Conservation (phyloP, 192 early-diverging fungal genomes). For the Linderina pennispora region DNA sequence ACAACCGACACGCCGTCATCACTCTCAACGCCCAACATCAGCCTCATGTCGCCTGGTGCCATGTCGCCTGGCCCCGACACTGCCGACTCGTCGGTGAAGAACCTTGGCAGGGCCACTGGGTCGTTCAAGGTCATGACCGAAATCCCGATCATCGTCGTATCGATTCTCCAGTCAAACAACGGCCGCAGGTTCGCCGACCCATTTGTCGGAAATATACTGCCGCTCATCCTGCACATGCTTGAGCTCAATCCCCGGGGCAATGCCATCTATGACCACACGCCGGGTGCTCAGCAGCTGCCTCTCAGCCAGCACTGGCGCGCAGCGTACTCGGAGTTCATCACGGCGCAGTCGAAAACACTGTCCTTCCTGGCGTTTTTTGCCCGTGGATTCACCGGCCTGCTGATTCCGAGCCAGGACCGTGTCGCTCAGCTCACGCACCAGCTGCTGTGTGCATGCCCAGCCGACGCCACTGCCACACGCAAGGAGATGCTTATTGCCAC, state of each 20-base stretch:
- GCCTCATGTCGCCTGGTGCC: slow-evolving; percentile 60
- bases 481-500: slow-evolving; percentile 96
- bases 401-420: slow-evolving; percentile 68
- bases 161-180: slow-evolving; percentile 90
- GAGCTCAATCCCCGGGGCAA: slow-evolving; percentile 45
- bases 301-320: slow-evolving; percentile 43
- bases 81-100: slow-evolving; percentile 52
- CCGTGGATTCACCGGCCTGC: slow-evolving; percentile 62
- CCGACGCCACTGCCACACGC: slow-evolving; percentile 85
- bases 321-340: slow-evolving; percentile 71
- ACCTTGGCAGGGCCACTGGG: slow-evolving; percentile 64
- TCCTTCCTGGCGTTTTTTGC: slow-evolving; percentile 96
- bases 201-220: slow-evolving; percentile 82
- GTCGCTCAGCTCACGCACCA: slow-evolving; percentile 88
- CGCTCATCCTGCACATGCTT: slow-evolving; percentile 69
- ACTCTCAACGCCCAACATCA: slow-evolving; percentile 43
- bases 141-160: slow-evolving; percentile 96
- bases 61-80: slow-evolving; percentile 67
- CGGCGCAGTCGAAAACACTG: slow-evolving; percentile 97
- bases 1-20: slow-evolving; percentile 53
- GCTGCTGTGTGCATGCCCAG: slow-evolving; percentile 87
- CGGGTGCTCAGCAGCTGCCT: slow-evolving; percentile 1
- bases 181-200: slow-evolving; percentile 69
- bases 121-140: slow-evolving; percentile 99
- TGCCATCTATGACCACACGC: not conserved